Base-by-base conservation (phyloP, 345 rosid genomes). In the Gossypium mustelinum region DNA sequence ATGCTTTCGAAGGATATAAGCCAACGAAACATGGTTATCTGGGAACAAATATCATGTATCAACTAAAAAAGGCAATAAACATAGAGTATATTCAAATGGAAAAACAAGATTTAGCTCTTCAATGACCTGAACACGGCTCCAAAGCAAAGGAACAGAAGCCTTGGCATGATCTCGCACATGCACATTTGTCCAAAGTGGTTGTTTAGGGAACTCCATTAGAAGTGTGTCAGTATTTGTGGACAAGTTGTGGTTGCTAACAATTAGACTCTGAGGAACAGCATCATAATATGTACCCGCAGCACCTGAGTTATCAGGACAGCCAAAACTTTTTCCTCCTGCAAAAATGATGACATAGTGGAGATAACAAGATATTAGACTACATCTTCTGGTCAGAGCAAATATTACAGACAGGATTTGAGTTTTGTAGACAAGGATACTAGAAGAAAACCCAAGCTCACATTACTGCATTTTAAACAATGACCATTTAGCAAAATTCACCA, bases 211-310 rank as follows among this genome's bases (percentile, higher is more conserved):
- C 78, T 86, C 94, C 62, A 87, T 67, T 70, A 89, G 82, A 77
- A 89, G 85, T 29, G 91, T 89, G 81, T 87, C 94, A 7, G 94
- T 89, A 78, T 74, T 83, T 41, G 94, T 89, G 41, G 91, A 78
- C 82, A 81, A 73, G 78, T 89, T 89, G 78, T 83, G 76, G 74
- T 89, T 89, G 81, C 80, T 80, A 57, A 89, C 85, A 64, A 56
- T 82, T 70, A 89, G 90, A 75, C 88, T 84, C 75, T 88, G 87
- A 79, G 94, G 94, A 50, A 89, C 90, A 68, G 91, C 88, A 86
- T 89, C 94, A 84, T 83, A 89, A 77, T 82, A 89, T 59, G 94
- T 89, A 68, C 94, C 94, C 10, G 94, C 87, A 81, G 87, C 94
- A n/a, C 94, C 94, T 2, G 91, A 70, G 44, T 89, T 89, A 58